These are phyloP conservation scores for Cicer judaicum DNA, from an alignment of 306 rosid species.

Conservation along the genomic window DNA sequence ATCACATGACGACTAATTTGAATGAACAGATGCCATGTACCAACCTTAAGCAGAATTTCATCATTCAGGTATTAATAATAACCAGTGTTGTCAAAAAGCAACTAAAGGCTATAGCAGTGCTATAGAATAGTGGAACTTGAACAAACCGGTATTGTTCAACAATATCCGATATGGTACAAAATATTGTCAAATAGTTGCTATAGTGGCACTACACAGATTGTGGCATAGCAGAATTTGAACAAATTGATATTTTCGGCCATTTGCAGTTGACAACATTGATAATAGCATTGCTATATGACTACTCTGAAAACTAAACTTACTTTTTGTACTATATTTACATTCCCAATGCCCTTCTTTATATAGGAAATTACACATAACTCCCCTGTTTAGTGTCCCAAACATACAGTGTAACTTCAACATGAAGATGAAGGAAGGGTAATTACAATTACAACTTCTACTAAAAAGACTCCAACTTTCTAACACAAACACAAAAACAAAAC, in stretches of 20 bases:
- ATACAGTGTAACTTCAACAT: background rate
- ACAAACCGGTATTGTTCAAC: no score
- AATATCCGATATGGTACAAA: no score
- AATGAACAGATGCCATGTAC: background rate
- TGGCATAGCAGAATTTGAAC: no score
- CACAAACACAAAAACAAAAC: slow-evolving; percentile 14
- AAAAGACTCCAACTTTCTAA: slow-evolving; percentile 20
- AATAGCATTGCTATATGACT: background rate
- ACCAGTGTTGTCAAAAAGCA: no score
- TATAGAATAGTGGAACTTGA: no score
- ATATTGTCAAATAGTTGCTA: no score
- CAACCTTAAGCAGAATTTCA: background rate
- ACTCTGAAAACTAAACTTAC: background rate
- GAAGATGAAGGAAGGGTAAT: background rate
- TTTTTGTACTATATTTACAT: background rate
- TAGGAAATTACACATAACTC: slow-evolving; percentile 5
- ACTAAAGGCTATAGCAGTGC: no score
- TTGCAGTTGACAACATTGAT: no score
- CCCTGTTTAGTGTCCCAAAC: background rate
- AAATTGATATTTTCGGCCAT: no score
- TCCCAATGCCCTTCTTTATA: background rate
- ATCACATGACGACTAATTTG: background rate
- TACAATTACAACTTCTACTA: background rate
- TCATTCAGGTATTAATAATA: background rate
- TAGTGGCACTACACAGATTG: no score